Conservation (phyloP, 352 stramenopile genomes). For the Phytophthora cryptogea region DNA sequence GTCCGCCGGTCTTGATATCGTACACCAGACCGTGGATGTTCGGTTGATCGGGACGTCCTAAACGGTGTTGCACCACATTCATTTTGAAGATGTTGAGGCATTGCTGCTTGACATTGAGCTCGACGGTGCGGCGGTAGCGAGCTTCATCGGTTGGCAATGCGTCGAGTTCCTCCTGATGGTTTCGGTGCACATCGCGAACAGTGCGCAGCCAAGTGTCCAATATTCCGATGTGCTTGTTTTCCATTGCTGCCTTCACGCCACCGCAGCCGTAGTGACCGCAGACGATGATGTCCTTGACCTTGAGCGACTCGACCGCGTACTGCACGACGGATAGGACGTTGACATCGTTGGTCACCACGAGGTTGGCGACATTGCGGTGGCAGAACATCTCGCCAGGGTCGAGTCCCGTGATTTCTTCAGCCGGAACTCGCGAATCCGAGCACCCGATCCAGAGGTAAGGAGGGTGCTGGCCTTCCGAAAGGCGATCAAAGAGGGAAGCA, state of each 20-base stretch:
- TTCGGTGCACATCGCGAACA: conserved; percentile 73
- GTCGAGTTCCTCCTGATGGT: conserved; percentile 37
- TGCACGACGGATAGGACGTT: conserved; percentile 63
- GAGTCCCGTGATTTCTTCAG: conserved; percentile 84
- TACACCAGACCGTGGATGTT: conserved; percentile 82
- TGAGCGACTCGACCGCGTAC: conserved; percentile 85
- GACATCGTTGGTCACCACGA: conserved; percentile 65
- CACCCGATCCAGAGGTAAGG: conserved; percentile 91
- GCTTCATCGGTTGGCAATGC: conserved; percentile 34
- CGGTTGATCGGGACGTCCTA: conserved; percentile 65
- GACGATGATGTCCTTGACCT: conserved; percentile 92
- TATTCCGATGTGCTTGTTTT: conserved; percentile 72
- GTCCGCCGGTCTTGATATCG: conserved; percentile 59
- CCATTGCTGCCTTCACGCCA: conserved; percentile 79
- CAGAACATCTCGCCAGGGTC: conserved; percentile 87
- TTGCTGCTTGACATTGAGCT: conserved; percentile 87
- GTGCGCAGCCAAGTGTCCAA: conserved; percentile 93
- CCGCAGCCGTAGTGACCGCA: conserved; percentile 92
- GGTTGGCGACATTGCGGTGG: conserved; percentile 89
- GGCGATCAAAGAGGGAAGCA: conserved; percentile 70
- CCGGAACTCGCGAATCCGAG: conserved; percentile 83
- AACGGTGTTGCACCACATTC: conserved; percentile 75
- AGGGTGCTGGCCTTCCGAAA: conserved; percentile 70
- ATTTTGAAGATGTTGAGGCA: conserved; percentile 89
- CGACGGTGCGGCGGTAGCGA: conserved; percentile 58